Conservation (phyloP, 805 yeast species). For the Sungouiella blattae region DNA sequence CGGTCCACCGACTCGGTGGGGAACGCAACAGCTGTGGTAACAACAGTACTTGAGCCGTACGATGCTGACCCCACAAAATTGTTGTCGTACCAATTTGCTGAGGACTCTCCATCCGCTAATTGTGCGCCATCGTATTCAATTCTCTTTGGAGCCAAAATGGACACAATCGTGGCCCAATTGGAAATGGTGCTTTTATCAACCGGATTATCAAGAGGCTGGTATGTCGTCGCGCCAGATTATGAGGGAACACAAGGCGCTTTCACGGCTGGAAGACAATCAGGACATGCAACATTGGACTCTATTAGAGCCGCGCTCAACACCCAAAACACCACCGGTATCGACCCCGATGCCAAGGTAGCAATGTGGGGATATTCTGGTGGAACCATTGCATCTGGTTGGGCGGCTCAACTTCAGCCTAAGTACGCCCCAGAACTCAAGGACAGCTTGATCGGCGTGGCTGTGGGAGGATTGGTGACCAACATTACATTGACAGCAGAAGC, state of each 20-base stretch:
- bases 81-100: conserved; percentile 18
- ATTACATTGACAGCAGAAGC: conserved; percentile 24
- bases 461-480: conserved; percentile 37
- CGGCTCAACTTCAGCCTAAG: conserved; percentile 31
- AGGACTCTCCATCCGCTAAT: conserved; percentile 18
- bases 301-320: conserved; percentile 24
- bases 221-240: conserved; percentile 32
- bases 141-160: conserved; percentile 11
- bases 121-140: conserved; percentile 22
- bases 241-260: conserved; percentile 32
- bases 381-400: conserved; percentile 36
- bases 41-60: conserved; percentile 22
- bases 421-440: conserved; percentile 32
- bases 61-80: conserved; percentile 21
- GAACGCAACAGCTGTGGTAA: conserved; percentile 18
- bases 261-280: conserved; percentile 31
- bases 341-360: conserved; percentile 17
- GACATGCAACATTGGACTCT: conserved; percentile 28
- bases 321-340: conserved; percentile 17
- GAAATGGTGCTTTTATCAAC: conserved; percentile 14
- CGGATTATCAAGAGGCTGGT: conserved; percentile 26
- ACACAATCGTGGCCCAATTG: conserved; percentile 14
- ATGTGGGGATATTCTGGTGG: conserved; percentile 43
- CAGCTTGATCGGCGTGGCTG: conserved; percentile 27
- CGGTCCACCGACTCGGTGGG: conserved; percentile 19